phyloP scores from a whole-genome alignment of 495 filamentous ascomycete genomes.

The Chaetomidium leptoderma region DNA sequence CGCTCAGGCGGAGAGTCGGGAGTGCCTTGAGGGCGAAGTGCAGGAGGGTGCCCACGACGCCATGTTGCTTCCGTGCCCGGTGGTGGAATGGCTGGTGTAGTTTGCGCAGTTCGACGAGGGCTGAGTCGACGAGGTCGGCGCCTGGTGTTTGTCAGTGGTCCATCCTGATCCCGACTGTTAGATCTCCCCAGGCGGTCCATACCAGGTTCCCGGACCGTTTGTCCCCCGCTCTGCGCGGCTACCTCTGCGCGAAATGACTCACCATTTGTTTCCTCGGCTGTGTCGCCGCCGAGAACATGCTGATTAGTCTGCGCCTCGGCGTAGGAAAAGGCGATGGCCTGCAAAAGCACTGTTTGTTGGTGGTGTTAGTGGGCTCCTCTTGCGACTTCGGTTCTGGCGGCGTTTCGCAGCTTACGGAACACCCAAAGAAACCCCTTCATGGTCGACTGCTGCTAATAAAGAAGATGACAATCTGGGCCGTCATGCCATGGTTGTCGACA shows the following conservation, averaged over 20 bases:
- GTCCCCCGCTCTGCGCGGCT: slow-evolving; percentile 18
- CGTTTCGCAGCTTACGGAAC: slow-evolving; percentile 39
- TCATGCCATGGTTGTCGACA: slow-evolving; percentile 26
- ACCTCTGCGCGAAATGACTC: slow-evolving; percentile 31
- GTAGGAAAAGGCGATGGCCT: slow-evolving; percentile 35
- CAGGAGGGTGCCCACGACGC: slow-evolving; percentile 37
- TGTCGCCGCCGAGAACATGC: slow-evolving; percentile 31
- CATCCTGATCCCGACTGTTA: not conserved
- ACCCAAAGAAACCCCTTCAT: slow-evolving; percentile 42
- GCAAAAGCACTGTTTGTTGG: slow-evolving; percentile 44
- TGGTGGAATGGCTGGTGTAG: slow-evolving; percentile 36
- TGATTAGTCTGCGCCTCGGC: slow-evolving; percentile 34
- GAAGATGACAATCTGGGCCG: not conserved
- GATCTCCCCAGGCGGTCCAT: not conserved
- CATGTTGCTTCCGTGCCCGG: slow-evolving; percentile 35
- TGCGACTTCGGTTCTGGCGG: slow-evolving; percentile 1
- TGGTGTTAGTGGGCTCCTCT: slow-evolving; percentile 23
- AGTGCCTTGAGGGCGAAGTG: slow-evolving; percentile 39
- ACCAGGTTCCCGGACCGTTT: slow-evolving; percentile 28
- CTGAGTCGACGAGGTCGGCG: slow-evolving; percentile 43
- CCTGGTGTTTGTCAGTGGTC: slow-evolving; percentile 29
- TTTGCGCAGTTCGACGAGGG: slow-evolving; percentile 41
- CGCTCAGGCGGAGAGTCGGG: slow-evolving; percentile 41
- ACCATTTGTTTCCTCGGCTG: slow-evolving; percentile 23
- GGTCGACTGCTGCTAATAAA: slow-evolving; percentile 22